Base-by-base conservation (phyloP, 1,139 yeast species). In the Komagataea norvegica region DNA sequence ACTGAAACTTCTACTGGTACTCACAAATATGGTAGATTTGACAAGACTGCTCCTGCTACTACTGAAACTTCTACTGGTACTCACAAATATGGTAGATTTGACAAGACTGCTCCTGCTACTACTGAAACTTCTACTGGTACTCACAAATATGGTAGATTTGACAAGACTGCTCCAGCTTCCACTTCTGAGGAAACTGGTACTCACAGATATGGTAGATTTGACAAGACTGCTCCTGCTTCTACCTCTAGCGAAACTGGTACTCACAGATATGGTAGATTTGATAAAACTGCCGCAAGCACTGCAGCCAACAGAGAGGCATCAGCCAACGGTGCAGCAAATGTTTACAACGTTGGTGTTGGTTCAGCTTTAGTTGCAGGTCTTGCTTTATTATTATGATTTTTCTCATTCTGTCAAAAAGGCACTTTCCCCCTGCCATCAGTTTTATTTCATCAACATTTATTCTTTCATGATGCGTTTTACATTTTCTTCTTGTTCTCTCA, bases 121-220 rank as follows among this genome's bases (percentile, higher is more conserved):
- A 56, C 63, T 36, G n/a, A n/a, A n/a, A n/a, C 61, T 40, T 52
- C 58, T 36, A 54, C 65, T 33, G 62, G 59, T 42, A 68, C 74
- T 40, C 72, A 67, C 61, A 64, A 52, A 48, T 61, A 60, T 48
- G 77, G 78, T 42, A 67, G 62, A 55, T 72, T 72, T 49, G 65
- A 73, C 65, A 68, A 72, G 60, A 71, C 77, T 44, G 55, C 57
- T 46, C 48, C 53, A 13, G 53, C 64, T 13, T 47, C 61, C 22
- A 56, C 63, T 36, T 50, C 71, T 25, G 58, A 60, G 41, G 52
- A 57, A 38, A 53, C 65, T 34, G 61, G 59, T 40, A 70, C 76
- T 40, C 74, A 69, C 60, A 64, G 54, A 47, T 62, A 61, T 46
- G 79, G 79, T 42, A 67, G 64, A 56, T 73, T 72, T 49, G 66